Percentiles rank a stretch among this genome's conserved stretches.
phyloP scores from a whole-genome alignment of 805 yeast species.

The Yamadazyma phyllophila region DNA sequence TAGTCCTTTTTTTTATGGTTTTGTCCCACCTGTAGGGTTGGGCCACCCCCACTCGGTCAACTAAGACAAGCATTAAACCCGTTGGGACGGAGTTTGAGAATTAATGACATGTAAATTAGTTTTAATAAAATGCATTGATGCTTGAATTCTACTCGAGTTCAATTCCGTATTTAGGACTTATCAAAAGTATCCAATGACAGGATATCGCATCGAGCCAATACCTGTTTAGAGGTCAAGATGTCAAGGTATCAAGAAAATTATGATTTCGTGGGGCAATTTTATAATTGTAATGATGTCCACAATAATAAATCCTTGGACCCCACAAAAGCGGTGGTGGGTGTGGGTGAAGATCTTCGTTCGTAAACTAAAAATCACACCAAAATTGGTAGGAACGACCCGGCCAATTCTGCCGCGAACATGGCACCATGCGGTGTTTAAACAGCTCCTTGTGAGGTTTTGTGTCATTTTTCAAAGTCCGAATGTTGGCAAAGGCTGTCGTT shows the following conservation, averaged over 20 bases:
- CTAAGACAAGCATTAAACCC: too few species aligned
- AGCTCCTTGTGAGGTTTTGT: background rate
- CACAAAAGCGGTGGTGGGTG: slow-evolving; percentile 3
- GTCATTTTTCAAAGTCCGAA: slow-evolving; percentile 8
- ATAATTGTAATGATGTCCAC: background rate
- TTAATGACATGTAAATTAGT: too few species aligned
- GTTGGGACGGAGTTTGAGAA: too few species aligned
- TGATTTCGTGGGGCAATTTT: background rate
- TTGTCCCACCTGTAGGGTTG: too few species aligned
- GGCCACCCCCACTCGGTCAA: too few species aligned
- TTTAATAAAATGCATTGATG: too few species aligned
- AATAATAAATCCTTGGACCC: slow-evolving; percentile 1
- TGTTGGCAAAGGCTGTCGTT: background rate
- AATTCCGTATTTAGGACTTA: background rate
- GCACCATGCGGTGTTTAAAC: background rate
- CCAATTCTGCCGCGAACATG: background rate
- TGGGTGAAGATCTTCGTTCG: slow-evolving; percentile 2
- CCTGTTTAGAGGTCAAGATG: too few species aligned
- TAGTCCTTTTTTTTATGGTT: too few species aligned
- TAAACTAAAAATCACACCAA: background rate
- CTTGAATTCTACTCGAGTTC: background rate
- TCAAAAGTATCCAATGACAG: background rate
- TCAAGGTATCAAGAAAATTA: too few species aligned
- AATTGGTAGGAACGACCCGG: background rate
- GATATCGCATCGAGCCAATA: background rate